A percentile compares a stretch with the other conserved stretches of the same genome.
Conservation (phyloP, 257 asterid species). For the Solanum peruvianum region DNA sequence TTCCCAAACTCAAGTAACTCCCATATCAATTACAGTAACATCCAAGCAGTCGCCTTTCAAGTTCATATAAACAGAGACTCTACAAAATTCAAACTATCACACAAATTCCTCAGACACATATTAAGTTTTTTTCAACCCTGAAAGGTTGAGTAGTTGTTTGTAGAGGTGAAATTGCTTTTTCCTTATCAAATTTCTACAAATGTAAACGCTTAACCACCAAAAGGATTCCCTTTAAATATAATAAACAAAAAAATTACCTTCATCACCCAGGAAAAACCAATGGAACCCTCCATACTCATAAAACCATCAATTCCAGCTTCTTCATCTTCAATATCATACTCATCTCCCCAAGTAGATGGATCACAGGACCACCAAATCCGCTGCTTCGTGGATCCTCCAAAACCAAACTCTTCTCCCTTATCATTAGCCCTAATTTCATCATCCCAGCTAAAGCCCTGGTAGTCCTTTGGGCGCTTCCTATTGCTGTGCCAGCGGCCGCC, state of each 20-base stretch:
- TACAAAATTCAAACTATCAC: neutral
- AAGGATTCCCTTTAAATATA: neutral
- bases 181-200: neutral
- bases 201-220: neutral
- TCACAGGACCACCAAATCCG: constrained; percentile 80
- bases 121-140: neutral
- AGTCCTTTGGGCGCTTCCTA: constrained; percentile 6
- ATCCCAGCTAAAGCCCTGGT: constrained; percentile 25
- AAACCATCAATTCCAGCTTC: constrained; percentile 33
- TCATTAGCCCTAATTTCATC: constrained; percentile 26
- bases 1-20: neutral
- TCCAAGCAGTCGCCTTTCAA: neutral
- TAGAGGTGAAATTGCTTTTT: neutral
- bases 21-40: neutral
- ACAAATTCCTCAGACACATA: neutral
- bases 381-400: constrained; percentile 30
- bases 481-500: constrained; percentile 41
- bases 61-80: neutral
- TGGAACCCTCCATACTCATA: constrained; percentile 36
- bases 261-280: constrained; percentile 38
- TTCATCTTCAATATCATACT: constrained; percentile 24
- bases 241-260: constrained; percentile 19
- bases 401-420: constrained; percentile 19
- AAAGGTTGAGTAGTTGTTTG: neutral
- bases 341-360: constrained; percentile 6